Conservation (phyloP, 805 yeast species). For the Kuraishia borneana region DNA sequence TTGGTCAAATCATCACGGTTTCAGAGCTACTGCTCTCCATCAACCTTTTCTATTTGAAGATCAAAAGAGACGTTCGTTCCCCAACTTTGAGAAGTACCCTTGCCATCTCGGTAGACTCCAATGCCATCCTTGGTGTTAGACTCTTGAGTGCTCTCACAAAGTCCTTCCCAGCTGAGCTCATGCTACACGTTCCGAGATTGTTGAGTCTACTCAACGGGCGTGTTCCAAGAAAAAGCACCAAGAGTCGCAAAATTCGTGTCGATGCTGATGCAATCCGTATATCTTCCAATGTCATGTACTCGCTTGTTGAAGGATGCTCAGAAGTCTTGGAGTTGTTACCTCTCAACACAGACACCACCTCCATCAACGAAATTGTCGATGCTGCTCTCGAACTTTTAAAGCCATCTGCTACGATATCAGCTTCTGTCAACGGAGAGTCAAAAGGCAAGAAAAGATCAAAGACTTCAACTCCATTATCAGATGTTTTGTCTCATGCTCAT, state of each 20-base stretch:
- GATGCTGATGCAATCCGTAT: constrained; percentile 20
- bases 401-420: constrained; percentile 13
- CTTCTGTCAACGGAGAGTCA: constrained; percentile 5
- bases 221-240: constrained; percentile 37
- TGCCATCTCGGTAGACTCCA: constrained; percentile 26
- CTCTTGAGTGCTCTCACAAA: constrained; percentile 26
- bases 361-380: constrained; percentile 46
- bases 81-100: constrained; percentile 32
- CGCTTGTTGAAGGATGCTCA: constrained; percentile 17
- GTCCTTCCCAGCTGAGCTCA: constrained; percentile 22
- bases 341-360: constrained; percentile 33
- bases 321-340: constrained; percentile 12
- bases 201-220: constrained; percentile 44
- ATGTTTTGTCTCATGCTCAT: constrained; percentile 54
- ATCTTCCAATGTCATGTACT: constrained; percentile 17
- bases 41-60: constrained; percentile 40
- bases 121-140: constrained; percentile 33
- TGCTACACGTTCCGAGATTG: constrained; percentile 38
- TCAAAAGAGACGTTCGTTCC: constrained; percentile 52
- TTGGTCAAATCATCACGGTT: constrained; percentile 43
- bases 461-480: constrained; percentile 45
- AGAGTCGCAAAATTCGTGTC: constrained; percentile 26
- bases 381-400: constrained; percentile 35
- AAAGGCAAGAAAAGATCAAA: constrained; percentile 22
- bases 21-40: constrained; percentile 45